Evolutionary conservation across 2,329 filamentous ascomycete genomes (phyloP), one percentile per base, ranked within the genome.

Genomic region (Magnaporthiopsis poae): DNA sequence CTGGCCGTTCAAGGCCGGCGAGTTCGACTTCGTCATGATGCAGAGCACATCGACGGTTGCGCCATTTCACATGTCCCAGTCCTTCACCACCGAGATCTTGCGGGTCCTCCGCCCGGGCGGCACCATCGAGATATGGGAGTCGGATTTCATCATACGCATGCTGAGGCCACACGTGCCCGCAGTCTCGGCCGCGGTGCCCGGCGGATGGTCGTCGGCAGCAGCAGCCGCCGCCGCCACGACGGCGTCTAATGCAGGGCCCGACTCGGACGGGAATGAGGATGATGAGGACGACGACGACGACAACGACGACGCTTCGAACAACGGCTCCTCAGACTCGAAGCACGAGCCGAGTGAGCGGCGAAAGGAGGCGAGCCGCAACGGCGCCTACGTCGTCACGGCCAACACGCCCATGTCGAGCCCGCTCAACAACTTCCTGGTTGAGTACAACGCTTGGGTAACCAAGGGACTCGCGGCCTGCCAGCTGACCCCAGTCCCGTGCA

Each of bases 1-100:
- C 0, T 85, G 93, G 72, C 94, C 94, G 0, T 92, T 96, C 69
- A 82, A 86, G 1, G 86, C 91, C 68, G 88, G 84, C 52, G 88
- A 93, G 71, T 97, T 96, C 75, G 92, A 96, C 74, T 83, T 96
- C 60, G 84, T 98, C 72, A 92, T 96, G 81, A 84, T 91, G 73
- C 96, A 96, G 76, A 92, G 96, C 74, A 80, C 92, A 72, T 88
- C 87, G 66, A 81, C 95, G 69, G 84, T 80, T 29, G 78, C 86
- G n/a, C 81, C 89, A 9, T 84, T 85, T 33, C 78, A 85, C 61
- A 80, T 85, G 67, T 84, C 87, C 46, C 82, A 86, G 64, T 46
- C 69, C 5, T 75, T 85, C 33, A 80, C 87, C 67, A 89, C 91
- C 70, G 92, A 97, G 74, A 89, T 88, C 69, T 79, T 94, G 62